A percentile compares a stretch with the other conserved stretches of the same genome.
Conservation (phyloP, 208 protist species). For the Acanthamoeba lenticulata region DNA sequence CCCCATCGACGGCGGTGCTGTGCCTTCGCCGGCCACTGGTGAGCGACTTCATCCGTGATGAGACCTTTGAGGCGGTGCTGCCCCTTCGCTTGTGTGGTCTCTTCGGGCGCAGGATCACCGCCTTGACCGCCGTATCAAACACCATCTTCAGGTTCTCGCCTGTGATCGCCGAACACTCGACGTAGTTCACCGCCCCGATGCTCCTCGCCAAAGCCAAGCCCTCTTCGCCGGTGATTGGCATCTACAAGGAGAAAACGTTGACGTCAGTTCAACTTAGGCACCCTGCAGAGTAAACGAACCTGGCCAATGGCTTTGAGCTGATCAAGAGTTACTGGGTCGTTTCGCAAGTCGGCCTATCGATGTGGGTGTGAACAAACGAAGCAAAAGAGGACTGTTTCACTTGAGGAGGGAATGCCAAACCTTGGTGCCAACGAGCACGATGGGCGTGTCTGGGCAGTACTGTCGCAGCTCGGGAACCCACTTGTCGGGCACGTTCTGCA, state of each 20-base stretch:
- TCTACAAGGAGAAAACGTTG: background rate
- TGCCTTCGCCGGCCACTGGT: background rate
- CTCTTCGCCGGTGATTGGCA: constrained; percentile 47
- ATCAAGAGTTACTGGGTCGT: constrained; percentile 4
- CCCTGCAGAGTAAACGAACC: background rate
- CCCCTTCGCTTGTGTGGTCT: background rate
- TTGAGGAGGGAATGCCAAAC: background rate
- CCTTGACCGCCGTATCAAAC: constrained; percentile 79
- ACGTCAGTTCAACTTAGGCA: background rate
- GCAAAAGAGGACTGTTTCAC: background rate
- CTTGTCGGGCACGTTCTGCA: constrained; percentile 92
- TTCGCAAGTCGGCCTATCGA: constrained; percentile 87
- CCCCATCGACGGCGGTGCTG: background rate
- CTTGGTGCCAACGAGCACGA: constrained; percentile 95
- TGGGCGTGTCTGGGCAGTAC: constrained; percentile 90
- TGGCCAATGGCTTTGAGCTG: constrained; percentile 51
- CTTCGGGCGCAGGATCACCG: constrained; percentile 48
- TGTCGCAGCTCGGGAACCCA: constrained; percentile 90
- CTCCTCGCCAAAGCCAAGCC: constrained; percentile 37
- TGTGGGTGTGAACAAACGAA: background rate
- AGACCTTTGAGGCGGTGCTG: background rate
- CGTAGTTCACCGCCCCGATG: constrained; percentile 72
- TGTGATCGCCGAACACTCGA: constrained; percentile 80
- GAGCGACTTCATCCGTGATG: background rate
- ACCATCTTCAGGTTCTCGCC: constrained; percentile 76